Base-by-base conservation (phyloP, 768 basidiomycete species). In the Boletus huronensis region DNA sequence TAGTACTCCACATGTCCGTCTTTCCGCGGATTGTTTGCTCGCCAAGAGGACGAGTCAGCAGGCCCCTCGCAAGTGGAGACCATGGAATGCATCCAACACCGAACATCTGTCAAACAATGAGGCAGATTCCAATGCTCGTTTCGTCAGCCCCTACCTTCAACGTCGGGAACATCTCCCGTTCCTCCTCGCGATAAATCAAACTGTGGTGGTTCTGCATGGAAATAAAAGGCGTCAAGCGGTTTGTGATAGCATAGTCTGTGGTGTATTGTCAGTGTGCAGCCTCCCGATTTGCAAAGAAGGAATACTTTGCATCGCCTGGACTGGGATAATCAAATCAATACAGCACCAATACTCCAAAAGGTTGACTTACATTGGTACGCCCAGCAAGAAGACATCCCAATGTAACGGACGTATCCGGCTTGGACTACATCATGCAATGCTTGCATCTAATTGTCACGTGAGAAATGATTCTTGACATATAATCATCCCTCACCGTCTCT, bases 141-240 rank as follows among this genome's bases (percentile, higher is more conserved):
- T 59, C 49, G 19, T 58, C 54, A 17, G 48, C 1, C 16, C 26
- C 7, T 14, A 45, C 41, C 26, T 47, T 28, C 26, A 49, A 28
- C 13, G 48, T 49, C 26, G 48, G 48, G 48, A 38, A 38, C 48
- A 49, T 49, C 35, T 38, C 36, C 26, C 48, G 48, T 19, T 49
- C 48, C 13, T 49, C 48, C n/a, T 49, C 48, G 26, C 48, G 36
- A 19, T 49, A 49, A 28, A 49, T 39, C n/a, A 49, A 28, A 14
- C 26, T 49, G 13, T 49, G 48, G 14, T 49, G 48, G 26, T 85
- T 82, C 65, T 85, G 83, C 83, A 85, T 84, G 10, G 79, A 79
- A 67, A 84, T 79, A 69, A 85, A 84, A 4, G 77, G 79, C 5
- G 78, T 80, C 31, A 77, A 68, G 36, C 70, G 74, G 59, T 76